Conservation (phyloP, 148 eudicot species). For the Rhododendron ovatum region DNA sequence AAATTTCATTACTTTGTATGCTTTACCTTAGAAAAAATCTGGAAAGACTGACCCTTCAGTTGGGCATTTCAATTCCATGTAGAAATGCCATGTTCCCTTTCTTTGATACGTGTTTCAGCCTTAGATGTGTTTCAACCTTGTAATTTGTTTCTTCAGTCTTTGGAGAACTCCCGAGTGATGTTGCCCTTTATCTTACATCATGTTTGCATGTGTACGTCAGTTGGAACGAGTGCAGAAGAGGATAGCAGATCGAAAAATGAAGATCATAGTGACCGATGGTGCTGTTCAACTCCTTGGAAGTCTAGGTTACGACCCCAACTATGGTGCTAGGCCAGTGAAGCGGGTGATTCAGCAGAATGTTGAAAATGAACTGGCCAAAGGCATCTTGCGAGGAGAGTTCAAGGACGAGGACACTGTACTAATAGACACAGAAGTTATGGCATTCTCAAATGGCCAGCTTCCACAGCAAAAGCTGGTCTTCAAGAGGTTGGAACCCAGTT, state of each 20-base stretch:
- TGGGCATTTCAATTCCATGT: neutral
- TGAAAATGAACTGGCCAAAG: conserved; percentile 95
- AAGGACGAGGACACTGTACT: conserved; percentile 74
- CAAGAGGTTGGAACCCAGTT: conserved; percentile 35
- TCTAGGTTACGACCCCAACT: conserved; percentile 94
- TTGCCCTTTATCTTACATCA: neutral
- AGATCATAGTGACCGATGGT: conserved; percentile 58
- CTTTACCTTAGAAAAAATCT: neutral
- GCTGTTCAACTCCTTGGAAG: conserved; percentile 80
- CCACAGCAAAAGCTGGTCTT: conserved; percentile 84
- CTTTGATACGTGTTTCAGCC: neutral
- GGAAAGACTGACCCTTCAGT: neutral
- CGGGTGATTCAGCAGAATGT: conserved; percentile 87
- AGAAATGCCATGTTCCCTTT: neutral
- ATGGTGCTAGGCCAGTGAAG: conserved; percentile 94
- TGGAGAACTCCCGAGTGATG: neutral
- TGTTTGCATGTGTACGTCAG: conserved; percentile 30
- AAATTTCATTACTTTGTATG: neutral
- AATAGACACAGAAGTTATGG: conserved; percentile 75
- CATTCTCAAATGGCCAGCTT: conserved; percentile 78
- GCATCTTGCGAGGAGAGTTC: conserved; percentile 87
- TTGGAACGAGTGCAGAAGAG: conserved; percentile 77
- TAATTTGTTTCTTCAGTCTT: neutral
- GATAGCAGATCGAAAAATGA: conserved; percentile 85
- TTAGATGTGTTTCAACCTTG: neutral